Conservation (phyloP, 2,329 filamentous ascomycete genomes). For the Fusarium marasasianum region DNA sequence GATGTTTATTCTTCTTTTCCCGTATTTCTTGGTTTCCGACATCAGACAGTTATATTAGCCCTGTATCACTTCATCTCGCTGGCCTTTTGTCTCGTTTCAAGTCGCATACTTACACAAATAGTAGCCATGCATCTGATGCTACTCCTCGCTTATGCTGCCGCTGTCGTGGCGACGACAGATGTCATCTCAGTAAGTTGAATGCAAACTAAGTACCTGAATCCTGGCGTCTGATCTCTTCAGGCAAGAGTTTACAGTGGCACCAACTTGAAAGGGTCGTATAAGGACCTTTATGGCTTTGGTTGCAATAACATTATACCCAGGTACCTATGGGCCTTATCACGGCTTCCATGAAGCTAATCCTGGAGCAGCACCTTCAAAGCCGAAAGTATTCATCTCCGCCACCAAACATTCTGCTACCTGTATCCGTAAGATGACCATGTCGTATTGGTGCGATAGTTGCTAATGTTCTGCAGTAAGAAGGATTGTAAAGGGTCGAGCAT, state of each 20-base stretch:
- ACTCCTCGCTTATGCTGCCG: background rate
- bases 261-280: background rate
- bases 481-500: background rate
- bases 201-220: accelerated
- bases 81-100: too few relatives aligned
- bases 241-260: background rate
- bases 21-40: too few relatives aligned
- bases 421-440: background rate
- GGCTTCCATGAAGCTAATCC: background rate
- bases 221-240: accelerated
- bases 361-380: background rate
- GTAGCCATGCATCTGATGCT: background rate
- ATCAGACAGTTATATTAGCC: too few relatives aligned
- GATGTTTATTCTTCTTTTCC: too few relatives aligned
- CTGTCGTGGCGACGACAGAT: background rate
- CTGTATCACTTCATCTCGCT: too few relatives aligned
- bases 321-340: background rate
- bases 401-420: background rate
- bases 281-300: background rate
- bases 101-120: too few relatives aligned
- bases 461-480: background rate
- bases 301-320: background rate
- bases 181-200: background rate
- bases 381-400: background rate
- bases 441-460: accelerated